phyloP scores from a whole-genome alignment of 768 basidiomycete species.

The Psilocybe sp. region DNA sequence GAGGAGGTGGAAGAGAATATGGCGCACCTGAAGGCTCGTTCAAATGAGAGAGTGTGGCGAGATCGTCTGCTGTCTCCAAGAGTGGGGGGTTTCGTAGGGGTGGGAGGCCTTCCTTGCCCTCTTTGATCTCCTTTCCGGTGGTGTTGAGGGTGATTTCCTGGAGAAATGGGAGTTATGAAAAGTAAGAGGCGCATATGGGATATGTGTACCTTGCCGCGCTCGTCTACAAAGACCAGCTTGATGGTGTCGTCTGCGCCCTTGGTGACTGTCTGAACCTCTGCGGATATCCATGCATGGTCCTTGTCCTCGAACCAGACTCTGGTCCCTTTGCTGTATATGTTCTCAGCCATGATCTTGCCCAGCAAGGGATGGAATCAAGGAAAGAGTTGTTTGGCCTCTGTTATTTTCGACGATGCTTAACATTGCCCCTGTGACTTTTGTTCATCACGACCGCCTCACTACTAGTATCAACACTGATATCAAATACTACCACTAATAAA shows the following conservation, averaged over 20 bases:
- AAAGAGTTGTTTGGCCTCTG: conserved; percentile 21
- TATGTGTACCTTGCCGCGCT: conserved; percentile 78
- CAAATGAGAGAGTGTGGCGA: conserved; percentile 95
- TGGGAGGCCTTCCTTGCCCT: conserved; percentile 77
- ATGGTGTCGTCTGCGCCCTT: conserved; percentile 71
- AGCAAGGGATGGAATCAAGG: conserved; percentile 21
- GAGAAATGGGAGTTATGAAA: conserved; percentile 8
- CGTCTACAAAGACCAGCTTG: conserved; percentile 84
- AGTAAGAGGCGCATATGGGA: conserved; percentile 7
- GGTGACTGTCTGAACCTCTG: conserved; percentile 68
- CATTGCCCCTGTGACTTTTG: conserved; percentile 6
- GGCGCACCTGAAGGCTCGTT: conserved; percentile 92
- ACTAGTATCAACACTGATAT: background rate
- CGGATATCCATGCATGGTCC: conserved; percentile 92
- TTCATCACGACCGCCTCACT: background rate
- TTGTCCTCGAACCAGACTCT: conserved; percentile 94
- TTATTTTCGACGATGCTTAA: conserved; percentile 17
- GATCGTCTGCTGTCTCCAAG: conserved; percentile 95
- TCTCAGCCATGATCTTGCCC: conserved; percentile 72
- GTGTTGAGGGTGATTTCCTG: conserved; percentile 83
- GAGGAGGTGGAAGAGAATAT: background rate
- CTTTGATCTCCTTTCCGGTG: conserved; percentile 75
- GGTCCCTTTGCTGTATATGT: conserved; percentile 88
- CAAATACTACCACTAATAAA: no score
- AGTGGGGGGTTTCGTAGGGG: conserved; percentile 96